Base-by-base conservation (phyloP, 805 yeast species). In the Pichia scutulata region DNA sequence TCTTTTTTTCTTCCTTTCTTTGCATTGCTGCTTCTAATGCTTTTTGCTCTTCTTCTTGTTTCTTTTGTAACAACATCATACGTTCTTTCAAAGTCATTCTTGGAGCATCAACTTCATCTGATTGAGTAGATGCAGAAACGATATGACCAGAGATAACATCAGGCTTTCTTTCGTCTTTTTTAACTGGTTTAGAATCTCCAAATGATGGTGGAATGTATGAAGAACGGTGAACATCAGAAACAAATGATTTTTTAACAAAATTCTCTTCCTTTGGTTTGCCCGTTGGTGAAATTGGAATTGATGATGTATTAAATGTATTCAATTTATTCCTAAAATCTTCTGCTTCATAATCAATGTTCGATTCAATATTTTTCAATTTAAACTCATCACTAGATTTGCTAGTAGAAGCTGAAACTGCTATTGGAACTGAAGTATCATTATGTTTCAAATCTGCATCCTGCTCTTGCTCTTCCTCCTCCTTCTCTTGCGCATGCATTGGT, bases 61-160 rank as follows among this genome's bases (percentile, higher is more conserved):
- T 81, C 60, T 87, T 79, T 64, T 90, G 96, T 46, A 92, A 72
- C 60, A 87, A 60, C 6, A 89, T 88, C 62, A 92, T 89, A 56
- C 98, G 77, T 58, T 93, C 97, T 62, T 85, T 85, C 59, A 92
- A 71, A 51, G 95, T 84, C 71, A 89, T 68, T 57, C 86, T 82
- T 9, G 96, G 96, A 33, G 75, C 78, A 30, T 75, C 84, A 26
- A 73, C 78, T 51, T 77, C 79, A 6, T 60, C 68, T 21, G 61
- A 65, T 9, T 61, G 61, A 1, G 59, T 50, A 0, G 58, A 28
- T 33, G 62, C 66, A 9, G 62, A 59, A 10, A 57, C 56, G 7
- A 59, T 55, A 18, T 63, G 61, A 0, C 57, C 54, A 45, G 60
- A 51, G 6, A 52, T 59, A 25, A 60, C 54, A 19, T 46, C 53